Evolutionary conservation across 2,329 filamentous ascomycete genomes (phyloP).

Genomic region (Aspergillus fischeri): DNA sequence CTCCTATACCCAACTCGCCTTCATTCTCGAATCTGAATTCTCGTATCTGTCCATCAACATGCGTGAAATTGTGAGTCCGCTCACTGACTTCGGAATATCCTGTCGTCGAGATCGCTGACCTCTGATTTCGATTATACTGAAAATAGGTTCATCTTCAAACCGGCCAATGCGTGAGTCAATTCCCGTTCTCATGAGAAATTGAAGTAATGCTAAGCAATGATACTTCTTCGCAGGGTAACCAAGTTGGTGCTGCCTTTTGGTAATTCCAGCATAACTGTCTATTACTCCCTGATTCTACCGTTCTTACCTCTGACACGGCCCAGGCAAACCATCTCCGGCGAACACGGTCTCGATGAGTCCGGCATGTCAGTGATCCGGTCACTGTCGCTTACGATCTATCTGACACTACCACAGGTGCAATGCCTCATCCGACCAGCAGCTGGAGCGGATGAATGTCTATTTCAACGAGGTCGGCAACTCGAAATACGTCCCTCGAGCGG

Average conservation of each 20-base stretch:
- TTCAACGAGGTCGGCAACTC: conserved; percentile 95
- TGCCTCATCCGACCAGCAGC: conserved; percentile 95
- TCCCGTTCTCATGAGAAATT: background rate
- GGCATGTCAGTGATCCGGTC: conserved; percentile 70
- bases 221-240: conserved; percentile 73
- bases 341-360: conserved; percentile 96
- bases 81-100: background rate
- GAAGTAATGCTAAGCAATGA: background rate
- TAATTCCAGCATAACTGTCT: conserved; percentile 32
- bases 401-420: conserved; percentile 65
- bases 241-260: conserved; percentile 99
- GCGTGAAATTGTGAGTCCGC: background rate
- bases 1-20: background rate
- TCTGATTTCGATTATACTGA: background rate
- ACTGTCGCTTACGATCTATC: conserved; percentile 1
- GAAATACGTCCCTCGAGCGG: conserved; percentile 99
- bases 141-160: background rate
- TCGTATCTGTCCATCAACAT: background rate
- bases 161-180: background rate
- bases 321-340: conserved; percentile 78
- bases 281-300: conserved; percentile 4
- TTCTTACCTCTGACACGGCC: conserved; percentile 2
- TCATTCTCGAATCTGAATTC: background rate
- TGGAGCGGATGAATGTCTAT: conserved; percentile 99
- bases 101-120: background rate